Base-by-base conservation (phyloP, 306 rosid genomes). In the Pueraria montana region DNA sequence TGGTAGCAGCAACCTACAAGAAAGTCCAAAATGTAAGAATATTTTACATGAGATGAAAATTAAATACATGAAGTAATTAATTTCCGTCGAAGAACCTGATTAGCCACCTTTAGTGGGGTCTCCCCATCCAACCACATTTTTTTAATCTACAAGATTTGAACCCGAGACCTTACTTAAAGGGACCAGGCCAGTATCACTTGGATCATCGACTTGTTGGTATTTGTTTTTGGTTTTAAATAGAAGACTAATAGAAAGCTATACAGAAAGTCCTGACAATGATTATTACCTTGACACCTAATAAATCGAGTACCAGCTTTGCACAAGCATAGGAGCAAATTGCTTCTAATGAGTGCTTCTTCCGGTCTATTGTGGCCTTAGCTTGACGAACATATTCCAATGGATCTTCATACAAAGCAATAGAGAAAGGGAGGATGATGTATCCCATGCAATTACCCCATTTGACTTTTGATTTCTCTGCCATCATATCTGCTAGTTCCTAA, bases 371-470 rank as follows among this genome's bases (percentile, higher is more conserved):
- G 21, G 84, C 85, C 88, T 91, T 93, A 18, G 92, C 94, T 80
- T 62, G 82, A 34, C 78, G 92, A 68, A 93, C 66, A 78, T 91
- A 85, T 45, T 87, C 83, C 81, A 91, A 78, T 36, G 92, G 97
- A 56, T 90, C 80, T 1, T 89, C 86, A 43, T 81, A 84, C 38
- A 88, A 62, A 36, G 80, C 85, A 53, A 89, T 84, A 53, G 49
- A 26, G 65, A 91, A 81, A 5, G 94, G 93, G 12, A 88, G 80
- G 14, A 90, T 53, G 13, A 87, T 9, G 49, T 84, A 86, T 21
- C 94, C 97, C 21, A 91, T 34, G 61, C 34, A 16, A 74, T 93
- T 93, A 24, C 93, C 97, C 94, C 94, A 93, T 80, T 62, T 86
- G 14, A 71, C 75, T 84, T 87, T 90, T 21, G 94, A 88, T 24